These are phyloP conservation scores for Metarhizium guizhouense DNA, from an alignment of 2,329 filamentous ascomycete species.

Conservation along the genomic window DNA sequence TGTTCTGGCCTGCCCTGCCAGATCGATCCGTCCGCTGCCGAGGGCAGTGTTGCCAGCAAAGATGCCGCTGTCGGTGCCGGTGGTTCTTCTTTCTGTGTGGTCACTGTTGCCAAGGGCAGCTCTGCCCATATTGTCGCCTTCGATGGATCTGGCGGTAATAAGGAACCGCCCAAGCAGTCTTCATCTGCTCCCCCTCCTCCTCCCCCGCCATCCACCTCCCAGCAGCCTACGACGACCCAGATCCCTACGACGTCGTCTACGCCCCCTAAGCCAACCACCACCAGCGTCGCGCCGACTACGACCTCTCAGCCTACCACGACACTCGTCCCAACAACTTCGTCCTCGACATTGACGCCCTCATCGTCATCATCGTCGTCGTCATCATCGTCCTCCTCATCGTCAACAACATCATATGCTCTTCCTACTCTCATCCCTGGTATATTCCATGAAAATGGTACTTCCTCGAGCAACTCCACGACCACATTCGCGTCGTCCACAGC, in stretches of 20 bases:
- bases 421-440: conserved; percentile 29
- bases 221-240: background rate
- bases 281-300: conserved; percentile 6
- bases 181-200: conserved; percentile 4
- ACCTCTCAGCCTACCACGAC: conserved; percentile 1
- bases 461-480: conserved; percentile 11
- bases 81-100: conserved; percentile 64
- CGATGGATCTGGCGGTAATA: conserved; percentile 31
- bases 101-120: conserved; percentile 59
- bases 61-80: conserved; percentile 52
- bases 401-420: conserved; percentile 9
- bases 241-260: conserved; percentile 5
- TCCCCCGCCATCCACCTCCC: background rate
- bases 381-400: conserved; percentile 5
- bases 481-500: background rate
- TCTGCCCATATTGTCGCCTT: conserved; percentile 60
- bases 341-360: background rate
- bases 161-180: conserved; percentile 7
- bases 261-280: background rate
- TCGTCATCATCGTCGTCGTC: background rate
- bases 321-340: background rate
- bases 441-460: conserved; percentile 44
- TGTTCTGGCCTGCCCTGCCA: conserved; percentile 70
- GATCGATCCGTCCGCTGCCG: conserved; percentile 50
- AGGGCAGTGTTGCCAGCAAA: conserved; percentile 51